Base-by-base conservation (phyloP, 2,329 filamentous ascomycete species). In the Chrysoporthe austroafricana region DNA sequence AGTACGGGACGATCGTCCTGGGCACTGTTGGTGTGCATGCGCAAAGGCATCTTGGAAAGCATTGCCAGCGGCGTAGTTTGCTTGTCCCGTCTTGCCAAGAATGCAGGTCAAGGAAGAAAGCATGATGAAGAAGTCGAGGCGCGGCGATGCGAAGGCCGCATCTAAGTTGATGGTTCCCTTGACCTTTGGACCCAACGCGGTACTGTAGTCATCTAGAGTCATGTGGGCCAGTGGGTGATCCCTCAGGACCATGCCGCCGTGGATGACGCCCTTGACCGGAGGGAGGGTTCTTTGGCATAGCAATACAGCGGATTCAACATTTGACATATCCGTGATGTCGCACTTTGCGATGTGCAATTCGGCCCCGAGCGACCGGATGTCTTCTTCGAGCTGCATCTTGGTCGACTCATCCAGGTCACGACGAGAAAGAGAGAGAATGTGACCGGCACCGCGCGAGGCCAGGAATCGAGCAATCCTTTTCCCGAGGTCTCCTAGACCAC, bases 251-350 rank as follows among this genome's bases (percentile, higher is more conserved):
- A 84, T 82, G 2, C 80, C 78, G 4, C 75, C 74, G 58, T 84
- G 80, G 52, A 84, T 74, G 18, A 83, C 76, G 11, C 82, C 82
- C 46, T 74, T 73, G 34, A 84, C 76, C 1, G 80, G 79, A 64
- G 72, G 72, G 16, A 74, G 59, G 50, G 67, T 21, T 68, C 69
- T 39, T 69, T 65, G 67, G 46, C 21, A 69, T 54, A 46, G 42
- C 9, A 26, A 26, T 14, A 48, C 44, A 14, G 70, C 67, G 43
- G 64, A 69, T 39, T 70, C 66, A 3, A 79, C 71, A 46, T 73
- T 72, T 3, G 66, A 50, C 18, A 68, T 71, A 58, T 74, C 71
- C 32, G 71, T 74, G 9, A 81, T 74, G 66, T 80, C 77, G 66
- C 79, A 81, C 13, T 72, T 70, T 43, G 78, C 72, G 18, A 78